Evolutionary conservation across 345 rosid species (phyloP).

Genomic region (Lenwebbia sp.): DNA sequence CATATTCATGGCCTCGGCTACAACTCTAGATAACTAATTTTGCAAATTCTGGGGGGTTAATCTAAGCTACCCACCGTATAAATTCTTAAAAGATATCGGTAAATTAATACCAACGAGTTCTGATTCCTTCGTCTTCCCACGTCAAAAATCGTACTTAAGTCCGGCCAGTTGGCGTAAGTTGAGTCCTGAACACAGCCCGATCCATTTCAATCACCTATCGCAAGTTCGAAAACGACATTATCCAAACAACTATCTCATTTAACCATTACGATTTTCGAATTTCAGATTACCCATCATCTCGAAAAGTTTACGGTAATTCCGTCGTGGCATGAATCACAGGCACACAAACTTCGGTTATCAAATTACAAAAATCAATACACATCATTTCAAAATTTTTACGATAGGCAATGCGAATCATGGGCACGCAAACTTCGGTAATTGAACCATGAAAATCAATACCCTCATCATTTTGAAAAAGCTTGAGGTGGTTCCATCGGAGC

Average conservation of each 20-base stretch:
- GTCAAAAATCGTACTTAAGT: background rate
- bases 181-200: too few relatives aligned
- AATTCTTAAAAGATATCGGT: background rate
- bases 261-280: fast-evolving
- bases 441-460: too few relatives aligned
- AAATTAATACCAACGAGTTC: background rate
- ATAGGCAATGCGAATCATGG: too few relatives aligned
- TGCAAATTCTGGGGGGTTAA: background rate
- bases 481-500: too few relatives aligned
- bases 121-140: background rate
- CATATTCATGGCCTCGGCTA: background rate
- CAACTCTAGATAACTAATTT: background rate
- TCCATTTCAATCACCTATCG: too few relatives aligned
- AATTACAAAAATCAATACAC: background rate
- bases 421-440: too few relatives aligned
- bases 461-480: too few relatives aligned
- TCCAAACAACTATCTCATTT: background rate
- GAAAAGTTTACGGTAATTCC: background rate
- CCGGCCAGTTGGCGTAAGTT: background rate
- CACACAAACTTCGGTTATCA: background rate
- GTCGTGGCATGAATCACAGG: too few relatives aligned
- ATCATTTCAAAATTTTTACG: too few relatives aligned
- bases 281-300: fast-evolving
- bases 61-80: background rate
- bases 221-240: too few relatives aligned